Conservation (phyloP, 2,329 filamentous ascomycete genomes). For the Penicillium sp. region DNA sequence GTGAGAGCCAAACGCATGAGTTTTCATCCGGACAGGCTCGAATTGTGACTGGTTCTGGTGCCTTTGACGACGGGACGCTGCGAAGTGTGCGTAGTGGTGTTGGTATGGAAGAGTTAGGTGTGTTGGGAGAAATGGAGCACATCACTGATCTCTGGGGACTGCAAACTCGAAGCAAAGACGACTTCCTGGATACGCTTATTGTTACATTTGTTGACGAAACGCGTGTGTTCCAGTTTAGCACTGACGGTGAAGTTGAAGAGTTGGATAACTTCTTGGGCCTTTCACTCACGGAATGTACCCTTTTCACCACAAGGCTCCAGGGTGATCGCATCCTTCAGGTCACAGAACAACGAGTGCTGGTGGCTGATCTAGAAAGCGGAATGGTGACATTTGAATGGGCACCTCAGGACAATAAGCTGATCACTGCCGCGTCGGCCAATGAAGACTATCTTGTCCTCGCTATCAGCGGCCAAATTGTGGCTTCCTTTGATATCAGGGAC, state of each 20-base stretch:
- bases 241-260: slow-evolving; percentile 79
- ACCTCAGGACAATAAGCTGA: slow-evolving; percentile 49
- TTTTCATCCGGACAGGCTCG: slow-evolving; percentile 94
- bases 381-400: slow-evolving; percentile 48
- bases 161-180: slow-evolving; percentile 48
- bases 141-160: slow-evolving; percentile 72
- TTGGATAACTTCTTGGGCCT: slow-evolving; percentile 72
- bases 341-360: slow-evolving; percentile 59
- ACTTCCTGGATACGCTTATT: slow-evolving; percentile 64
- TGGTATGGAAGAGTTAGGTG: slow-evolving; percentile 80
- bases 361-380: slow-evolving; percentile 58
- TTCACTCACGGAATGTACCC: slow-evolving; percentile 65
- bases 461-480: slow-evolving; percentile 68
- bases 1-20: slow-evolving; percentile 75
- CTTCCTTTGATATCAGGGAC: slow-evolving; percentile 63
- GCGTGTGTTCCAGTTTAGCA: slow-evolving; percentile 72
- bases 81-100: slow-evolving; percentile 91
- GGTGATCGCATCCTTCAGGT: slow-evolving; percentile 70
- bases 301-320: slow-evolving; percentile 66
- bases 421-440: slow-evolving; percentile 78
- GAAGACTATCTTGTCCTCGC: slow-evolving; percentile 68
- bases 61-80: slow-evolving; percentile 81
- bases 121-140: slow-evolving; percentile 73
- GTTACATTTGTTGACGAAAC: slow-evolving; percentile 82
- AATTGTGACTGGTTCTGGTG: slow-evolving; percentile 89